These are phyloP conservation scores for Wallacemonas rigidus DNA, from an alignment of 208 protist genomes.

Conservation along the genomic window DNA sequence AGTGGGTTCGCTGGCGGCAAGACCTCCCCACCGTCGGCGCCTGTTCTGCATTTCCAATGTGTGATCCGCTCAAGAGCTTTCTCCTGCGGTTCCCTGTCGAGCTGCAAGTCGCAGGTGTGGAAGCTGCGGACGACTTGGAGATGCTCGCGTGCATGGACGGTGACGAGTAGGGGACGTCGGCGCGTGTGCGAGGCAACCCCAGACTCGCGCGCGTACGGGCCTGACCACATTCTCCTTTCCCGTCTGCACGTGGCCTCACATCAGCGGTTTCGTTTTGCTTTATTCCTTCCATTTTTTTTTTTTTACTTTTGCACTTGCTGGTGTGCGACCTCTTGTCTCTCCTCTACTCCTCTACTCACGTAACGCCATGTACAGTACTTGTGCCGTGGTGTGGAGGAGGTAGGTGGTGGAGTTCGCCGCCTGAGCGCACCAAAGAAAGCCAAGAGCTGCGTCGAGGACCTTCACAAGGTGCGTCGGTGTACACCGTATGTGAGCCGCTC, in stretches of 20 bases:
- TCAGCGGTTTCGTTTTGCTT: background rate
- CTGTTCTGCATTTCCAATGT: background rate
- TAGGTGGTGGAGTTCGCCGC: too few relatives aligned
- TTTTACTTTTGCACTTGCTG: conserved; percentile 13
- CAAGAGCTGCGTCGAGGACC: too few relatives aligned
- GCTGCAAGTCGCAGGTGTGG: conserved; percentile 56
- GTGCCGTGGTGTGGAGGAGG: too few relatives aligned
- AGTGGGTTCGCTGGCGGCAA: conserved; percentile 30
- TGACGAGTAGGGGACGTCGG: conserved; percentile 2
- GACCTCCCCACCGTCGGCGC: conserved; percentile 11
- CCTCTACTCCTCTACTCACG: too few relatives aligned
- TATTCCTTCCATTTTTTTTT: background rate
- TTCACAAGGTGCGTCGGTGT: too few relatives aligned
- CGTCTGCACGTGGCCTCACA: too few relatives aligned
- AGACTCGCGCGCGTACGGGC: too few relatives aligned
- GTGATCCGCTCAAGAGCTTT: conserved; percentile 44
- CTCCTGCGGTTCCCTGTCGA: conserved; percentile 54
- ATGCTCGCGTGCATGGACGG: conserved; percentile 64
- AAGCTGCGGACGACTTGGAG: conserved; percentile 39
- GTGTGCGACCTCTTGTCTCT: background rate
- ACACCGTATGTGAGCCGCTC: too few relatives aligned
- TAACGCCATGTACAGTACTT: too few relatives aligned
- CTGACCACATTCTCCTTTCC: too few relatives aligned
- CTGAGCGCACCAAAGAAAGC: too few relatives aligned
- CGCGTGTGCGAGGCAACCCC: background rate